Conservation (phyloP, 2,329 filamentous ascomycete species). For the Diaporthe humulicola region DNA sequence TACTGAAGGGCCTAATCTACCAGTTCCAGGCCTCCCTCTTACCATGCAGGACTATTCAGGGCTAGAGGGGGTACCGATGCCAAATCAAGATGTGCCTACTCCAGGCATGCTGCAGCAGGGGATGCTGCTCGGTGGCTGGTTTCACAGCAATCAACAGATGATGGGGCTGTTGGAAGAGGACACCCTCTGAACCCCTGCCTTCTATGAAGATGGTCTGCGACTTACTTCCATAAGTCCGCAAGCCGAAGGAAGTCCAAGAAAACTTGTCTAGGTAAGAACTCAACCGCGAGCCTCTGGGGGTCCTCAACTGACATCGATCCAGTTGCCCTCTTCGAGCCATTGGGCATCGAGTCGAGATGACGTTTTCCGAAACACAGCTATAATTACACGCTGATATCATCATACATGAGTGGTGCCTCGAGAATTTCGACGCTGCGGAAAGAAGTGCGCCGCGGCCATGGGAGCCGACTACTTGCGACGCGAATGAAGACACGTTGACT, state of each 20-base stretch:
- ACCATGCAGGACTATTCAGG: constrained; percentile 14
- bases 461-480: neutral
- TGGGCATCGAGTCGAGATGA: neutral
- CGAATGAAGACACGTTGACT: neutral
- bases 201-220: neutral
- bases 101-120: constrained; percentile 44
- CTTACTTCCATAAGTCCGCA: neutral
- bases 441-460: neutral
- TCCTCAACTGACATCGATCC: too few species aligned
- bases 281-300: neutral
- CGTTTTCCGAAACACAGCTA: too few species aligned
- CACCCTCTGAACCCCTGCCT: neutral
- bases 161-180: constrained; percentile 51
- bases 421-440: too few species aligned
- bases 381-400: neutral
- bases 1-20: neutral
- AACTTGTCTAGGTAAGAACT: too few species aligned
- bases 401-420: neutral
- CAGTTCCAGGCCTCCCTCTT: neutral
- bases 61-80: neutral
- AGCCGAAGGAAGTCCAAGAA: too few species aligned
- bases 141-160: constrained; percentile 54
- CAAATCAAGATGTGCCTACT: constrained; percentile 14
- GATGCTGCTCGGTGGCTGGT: constrained; percentile 54
- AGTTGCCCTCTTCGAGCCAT: neutral